These are phyloP conservation scores for Sporobolomyces roseus DNA, from an alignment of 768 basidiomycete species.

Conservation along the genomic window DNA sequence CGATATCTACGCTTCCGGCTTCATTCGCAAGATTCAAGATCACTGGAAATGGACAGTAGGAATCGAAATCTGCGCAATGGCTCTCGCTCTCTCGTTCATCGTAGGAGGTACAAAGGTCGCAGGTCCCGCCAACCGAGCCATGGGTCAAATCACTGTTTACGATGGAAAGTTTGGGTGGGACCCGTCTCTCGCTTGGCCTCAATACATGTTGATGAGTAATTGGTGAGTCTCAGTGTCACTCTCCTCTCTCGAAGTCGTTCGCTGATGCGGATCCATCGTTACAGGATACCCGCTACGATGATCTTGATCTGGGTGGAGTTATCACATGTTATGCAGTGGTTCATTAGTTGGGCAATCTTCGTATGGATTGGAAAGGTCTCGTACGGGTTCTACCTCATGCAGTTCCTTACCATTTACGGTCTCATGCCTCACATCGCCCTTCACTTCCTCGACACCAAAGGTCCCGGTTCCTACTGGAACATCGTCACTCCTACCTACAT, in stretches of 20 bases:
- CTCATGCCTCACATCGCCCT: conserved; percentile 47
- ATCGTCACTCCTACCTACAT: conserved; percentile 46
- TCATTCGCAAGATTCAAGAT: conserved; percentile 46
- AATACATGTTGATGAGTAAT: conserved; percentile 46
- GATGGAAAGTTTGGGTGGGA: conserved; percentile 45
- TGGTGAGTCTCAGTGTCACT: conserved; percentile 26
- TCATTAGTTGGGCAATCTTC: conserved; percentile 46
- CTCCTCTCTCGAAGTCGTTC: too few relatives aligned
- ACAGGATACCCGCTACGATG: conserved; percentile 41
- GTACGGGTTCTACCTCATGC: conserved; percentile 48
- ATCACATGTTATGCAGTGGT: conserved; percentile 48
- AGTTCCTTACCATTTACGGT: conserved; percentile 47
- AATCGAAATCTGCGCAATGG: conserved; percentile 44
- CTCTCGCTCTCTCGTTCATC: conserved; percentile 44
- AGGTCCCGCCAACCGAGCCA: conserved; percentile 41
- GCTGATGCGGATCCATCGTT: neutral
- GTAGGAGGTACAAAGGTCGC: conserved; percentile 44
- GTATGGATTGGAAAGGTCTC: conserved; percentile 48
- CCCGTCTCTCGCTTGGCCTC: conserved; percentile 45
- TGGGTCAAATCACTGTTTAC: conserved; percentile 44
- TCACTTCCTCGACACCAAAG: conserved; percentile 38
- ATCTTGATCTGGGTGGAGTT: conserved; percentile 47
- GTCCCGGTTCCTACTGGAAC: conserved; percentile 44
- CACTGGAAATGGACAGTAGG: conserved; percentile 46
- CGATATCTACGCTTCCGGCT: conserved; percentile 46